Percentiles rank a stretch among this genome's conserved stretches.
Conservation (phyloP, 345 rosid species). For the Excoecaria agallocha region DNA sequence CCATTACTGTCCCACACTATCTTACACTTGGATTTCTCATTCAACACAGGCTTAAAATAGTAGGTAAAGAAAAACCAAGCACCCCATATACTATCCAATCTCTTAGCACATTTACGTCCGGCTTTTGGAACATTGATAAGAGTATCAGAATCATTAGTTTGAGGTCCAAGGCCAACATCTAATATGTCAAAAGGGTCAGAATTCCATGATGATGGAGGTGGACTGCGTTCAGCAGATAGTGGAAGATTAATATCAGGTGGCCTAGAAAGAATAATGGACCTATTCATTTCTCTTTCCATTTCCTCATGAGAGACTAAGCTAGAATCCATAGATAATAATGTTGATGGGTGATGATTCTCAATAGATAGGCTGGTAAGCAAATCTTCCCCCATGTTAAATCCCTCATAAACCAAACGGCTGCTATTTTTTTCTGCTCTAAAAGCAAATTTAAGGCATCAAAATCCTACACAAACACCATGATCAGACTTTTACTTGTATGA, state of each 20-base stretch:
- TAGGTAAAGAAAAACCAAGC: constrained; percentile 33
- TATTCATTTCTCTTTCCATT: constrained; percentile 22
- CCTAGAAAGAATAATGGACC: constrained; percentile 19
- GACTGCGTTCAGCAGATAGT: constrained; percentile 28
- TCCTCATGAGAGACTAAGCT: constrained; percentile 23
- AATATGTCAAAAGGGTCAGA: constrained; percentile 24
- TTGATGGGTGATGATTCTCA: constrained; percentile 31
- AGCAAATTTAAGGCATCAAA: not conserved
- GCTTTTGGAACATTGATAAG: constrained; percentile 15
- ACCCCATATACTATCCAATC: constrained; percentile 28
- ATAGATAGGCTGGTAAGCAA: constrained; percentile 19
- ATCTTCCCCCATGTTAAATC: constrained; percentile 16
- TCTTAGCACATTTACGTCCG: constrained; percentile 23
- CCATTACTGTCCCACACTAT: constrained; percentile 55
- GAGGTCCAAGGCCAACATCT: constrained; percentile 23
- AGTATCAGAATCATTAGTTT: constrained; percentile 18
- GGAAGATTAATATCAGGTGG: constrained; percentile 30
- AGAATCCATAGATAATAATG: constrained; percentile 27
- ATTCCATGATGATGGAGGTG: constrained; percentile 26
- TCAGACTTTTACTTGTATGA: not conserved
- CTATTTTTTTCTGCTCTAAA: not conserved
- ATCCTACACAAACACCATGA: not conserved
- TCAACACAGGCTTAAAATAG: constrained; percentile 28
- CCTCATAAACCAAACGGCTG: not conserved
- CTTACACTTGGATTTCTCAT: constrained; percentile 26